Conservation (phyloP, 2,329 filamentous ascomycete genomes). For the Nothophaeocryptopus gaeumannii region DNA sequence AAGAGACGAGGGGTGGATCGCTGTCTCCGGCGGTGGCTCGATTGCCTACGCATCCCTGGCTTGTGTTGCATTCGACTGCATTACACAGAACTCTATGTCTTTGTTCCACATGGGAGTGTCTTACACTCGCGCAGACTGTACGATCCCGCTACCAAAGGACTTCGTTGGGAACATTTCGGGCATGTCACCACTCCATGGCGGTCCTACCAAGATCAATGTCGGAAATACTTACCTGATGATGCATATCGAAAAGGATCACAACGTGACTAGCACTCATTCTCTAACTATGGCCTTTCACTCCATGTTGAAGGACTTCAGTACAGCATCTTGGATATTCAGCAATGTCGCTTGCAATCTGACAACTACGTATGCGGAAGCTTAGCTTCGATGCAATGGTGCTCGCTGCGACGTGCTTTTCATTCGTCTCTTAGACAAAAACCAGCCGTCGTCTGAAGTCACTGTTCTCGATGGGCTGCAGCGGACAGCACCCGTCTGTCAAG, state of each 20-base stretch:
- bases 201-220: no score
- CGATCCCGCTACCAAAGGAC: background rate
- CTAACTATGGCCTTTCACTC: conserved; percentile 7
- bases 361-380: conserved; percentile 12
- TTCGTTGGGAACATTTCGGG: conserved; percentile 12
- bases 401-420: conserved; percentile 11
- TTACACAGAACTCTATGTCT: conserved; percentile 5
- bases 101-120: conserved; percentile 14
- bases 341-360: conserved; percentile 3
- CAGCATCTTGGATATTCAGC: background rate
- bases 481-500: no score
- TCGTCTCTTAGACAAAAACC: conserved; percentile 6
- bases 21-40: background rate
- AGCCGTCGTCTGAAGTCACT: conserved; percentile 7
- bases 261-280: conserved; percentile 8
- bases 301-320: conserved; percentile 2
- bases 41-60: conserved; percentile 6
- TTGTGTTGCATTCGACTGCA: conserved; percentile 2
- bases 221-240: background rate
- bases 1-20: conserved; percentile 1
- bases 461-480: conserved; percentile 1
- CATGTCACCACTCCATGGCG: background rate
- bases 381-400: conserved; percentile 6
- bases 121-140: conserved; percentile 12
- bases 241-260: conserved; percentile 13